Conservation (phyloP, 2,329 filamentous ascomycete genomes). For the Colletotrichum tamarilloi region DNA sequence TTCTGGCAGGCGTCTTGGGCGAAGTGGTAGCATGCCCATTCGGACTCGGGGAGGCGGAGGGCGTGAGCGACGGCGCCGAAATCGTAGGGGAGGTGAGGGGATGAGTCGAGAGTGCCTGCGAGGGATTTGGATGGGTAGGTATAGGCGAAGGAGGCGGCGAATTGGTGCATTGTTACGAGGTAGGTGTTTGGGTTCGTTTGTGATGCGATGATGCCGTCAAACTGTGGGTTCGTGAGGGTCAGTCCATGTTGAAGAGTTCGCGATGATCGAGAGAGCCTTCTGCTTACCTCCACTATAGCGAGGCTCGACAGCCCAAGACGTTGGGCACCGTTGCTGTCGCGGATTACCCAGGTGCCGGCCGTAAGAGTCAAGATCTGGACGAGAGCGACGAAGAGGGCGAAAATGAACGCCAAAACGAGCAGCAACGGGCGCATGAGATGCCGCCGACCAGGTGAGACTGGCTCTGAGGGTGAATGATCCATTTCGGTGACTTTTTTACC, state of each 20-base stretch:
- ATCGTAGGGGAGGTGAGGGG: conserved; percentile 22
- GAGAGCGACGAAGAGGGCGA: not conserved
- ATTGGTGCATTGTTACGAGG: conserved; percentile 31
- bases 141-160: conserved; percentile 30
- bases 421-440: conserved; percentile 6
- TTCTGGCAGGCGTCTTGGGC: conserved; percentile 14
- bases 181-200: conserved; percentile 3
- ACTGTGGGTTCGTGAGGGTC: not conserved
- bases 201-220: conserved; percentile 30
- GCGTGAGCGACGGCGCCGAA: conserved; percentile 23
- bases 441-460: not conserved
- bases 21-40: conserved; percentile 30
- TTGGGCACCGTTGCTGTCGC: not conserved
- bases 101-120: conserved; percentile 10
- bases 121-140: conserved; percentile 22
- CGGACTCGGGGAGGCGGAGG: conserved; percentile 4
- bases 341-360: conserved; percentile 24
- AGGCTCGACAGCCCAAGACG: conserved; percentile 17
- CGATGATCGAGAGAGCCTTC: no score
- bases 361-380: conserved; percentile 19
- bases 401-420: not conserved
- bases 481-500: not conserved
- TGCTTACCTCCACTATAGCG: conserved; percentile 17
- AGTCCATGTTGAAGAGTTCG: no score
- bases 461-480: not conserved